A percentile compares a stretch with the other conserved stretches of the same genome.
Evolutionary conservation across 169 alveolate species (phyloP).

Genomic region (Cryptosporidium felis): DNA sequence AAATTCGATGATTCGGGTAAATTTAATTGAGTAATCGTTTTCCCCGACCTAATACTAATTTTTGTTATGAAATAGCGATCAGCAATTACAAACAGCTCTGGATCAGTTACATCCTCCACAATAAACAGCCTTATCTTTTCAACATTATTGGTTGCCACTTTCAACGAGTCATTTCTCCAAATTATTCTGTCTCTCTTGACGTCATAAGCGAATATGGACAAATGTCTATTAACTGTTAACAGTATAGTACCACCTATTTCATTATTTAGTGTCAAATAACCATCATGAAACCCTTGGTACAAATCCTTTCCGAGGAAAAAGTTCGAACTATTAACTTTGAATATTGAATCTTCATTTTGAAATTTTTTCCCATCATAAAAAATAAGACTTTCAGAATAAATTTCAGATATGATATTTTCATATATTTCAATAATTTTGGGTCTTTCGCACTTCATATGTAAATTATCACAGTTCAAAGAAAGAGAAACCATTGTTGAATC

Average conservation of each 20-base stretch:
- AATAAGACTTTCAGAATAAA: too few relatives aligned
- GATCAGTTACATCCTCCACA: neutral
- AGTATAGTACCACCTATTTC: constrained; percentile 7
- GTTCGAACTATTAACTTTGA: neutral
- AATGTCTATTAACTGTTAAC: constrained; percentile 23
- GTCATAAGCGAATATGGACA: neutral
- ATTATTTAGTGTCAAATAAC: neutral
- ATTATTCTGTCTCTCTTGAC: neutral
- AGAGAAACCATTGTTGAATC: constrained; percentile 8
- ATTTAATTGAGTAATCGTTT: constrained; percentile 13
- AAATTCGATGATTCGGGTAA: neutral
- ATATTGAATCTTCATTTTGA: neutral
- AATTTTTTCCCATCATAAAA: neutral
- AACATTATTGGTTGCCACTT: neutral
- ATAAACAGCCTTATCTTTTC: neutral
- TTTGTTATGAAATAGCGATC: neutral
- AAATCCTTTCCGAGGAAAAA: constrained; percentile 8
- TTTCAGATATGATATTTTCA: constrained; percentile 33
- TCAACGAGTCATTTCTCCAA: constrained; percentile 48
- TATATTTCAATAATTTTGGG: constrained; percentile 26
- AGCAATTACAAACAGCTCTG: neutral
- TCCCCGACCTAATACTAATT: constrained; percentile 21
- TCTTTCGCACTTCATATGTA: neutral
- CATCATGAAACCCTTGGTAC: neutral
- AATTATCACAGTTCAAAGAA: constrained; percentile 18